Conservation (phyloP, 495 filamentous ascomycete genomes). For the Talaromyces proteolyticus region DNA sequence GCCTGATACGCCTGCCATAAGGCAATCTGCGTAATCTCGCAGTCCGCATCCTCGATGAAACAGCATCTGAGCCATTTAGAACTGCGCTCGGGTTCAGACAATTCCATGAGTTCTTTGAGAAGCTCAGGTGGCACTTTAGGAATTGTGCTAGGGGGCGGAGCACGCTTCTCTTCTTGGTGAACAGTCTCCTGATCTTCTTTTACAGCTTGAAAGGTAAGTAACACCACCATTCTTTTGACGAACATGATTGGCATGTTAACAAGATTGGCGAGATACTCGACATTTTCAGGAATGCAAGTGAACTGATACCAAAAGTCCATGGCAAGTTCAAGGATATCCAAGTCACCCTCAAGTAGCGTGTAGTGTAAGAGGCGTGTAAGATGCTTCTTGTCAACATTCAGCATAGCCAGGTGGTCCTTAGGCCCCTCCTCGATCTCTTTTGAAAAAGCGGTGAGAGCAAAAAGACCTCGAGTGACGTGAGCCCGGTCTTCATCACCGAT, state of each 20-base stretch:
- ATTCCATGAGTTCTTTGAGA: constrained; percentile 63
- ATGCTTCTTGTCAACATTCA: constrained; percentile 57
- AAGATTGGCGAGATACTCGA: constrained; percentile 58
- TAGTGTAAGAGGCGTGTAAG: constrained; percentile 70
- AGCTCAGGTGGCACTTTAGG: constrained; percentile 69
- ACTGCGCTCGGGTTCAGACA: constrained; percentile 82
- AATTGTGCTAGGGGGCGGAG: constrained; percentile 55
- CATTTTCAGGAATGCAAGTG: constrained; percentile 79
- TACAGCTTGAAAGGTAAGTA: constrained; percentile 62
- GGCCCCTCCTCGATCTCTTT: constrained; percentile 65
- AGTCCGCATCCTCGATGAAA: constrained; percentile 76
- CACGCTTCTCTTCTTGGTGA: constrained; percentile 39
- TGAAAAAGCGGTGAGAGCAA: constrained; percentile 81
- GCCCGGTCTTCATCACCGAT: constrained; percentile 75
- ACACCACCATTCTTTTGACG: constrained; percentile 67
- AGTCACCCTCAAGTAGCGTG: constrained; percentile 76
- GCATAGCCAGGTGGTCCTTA: constrained; percentile 65
- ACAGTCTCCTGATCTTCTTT: constrained; percentile 33
- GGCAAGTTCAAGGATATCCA: constrained; percentile 78
- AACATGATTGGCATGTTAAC: constrained; percentile 59
- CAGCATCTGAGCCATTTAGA: constrained; percentile 66
- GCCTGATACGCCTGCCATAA: constrained; percentile 95
- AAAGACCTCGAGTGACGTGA: constrained; percentile 74
- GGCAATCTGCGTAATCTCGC: constrained; percentile 90
- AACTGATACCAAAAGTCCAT: constrained; percentile 96